Evolutionary conservation across 2,329 filamentous ascomycete genomes (phyloP).

Genomic region (Lecanoromycetidae sp.): DNA sequence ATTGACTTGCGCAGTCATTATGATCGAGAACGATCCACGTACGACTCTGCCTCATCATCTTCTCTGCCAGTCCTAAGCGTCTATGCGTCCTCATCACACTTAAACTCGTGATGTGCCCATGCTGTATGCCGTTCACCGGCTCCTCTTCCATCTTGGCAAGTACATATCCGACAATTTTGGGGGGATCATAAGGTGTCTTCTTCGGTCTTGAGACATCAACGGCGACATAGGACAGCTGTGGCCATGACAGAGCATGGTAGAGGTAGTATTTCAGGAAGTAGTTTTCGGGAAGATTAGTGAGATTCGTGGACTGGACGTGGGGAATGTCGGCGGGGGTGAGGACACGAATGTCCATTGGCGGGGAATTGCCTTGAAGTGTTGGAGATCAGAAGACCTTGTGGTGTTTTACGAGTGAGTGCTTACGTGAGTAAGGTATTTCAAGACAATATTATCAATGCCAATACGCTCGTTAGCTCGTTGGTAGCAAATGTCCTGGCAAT

Average conservation of each 20-base stretch:
- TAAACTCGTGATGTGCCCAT: constrained; percentile 91
- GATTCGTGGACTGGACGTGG: constrained; percentile 93
- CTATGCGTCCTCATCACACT: constrained; percentile 95
- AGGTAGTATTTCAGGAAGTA: constrained; percentile 99
- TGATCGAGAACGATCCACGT: constrained; percentile 30
- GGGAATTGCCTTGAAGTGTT: background rate
- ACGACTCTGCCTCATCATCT: constrained; percentile 95
- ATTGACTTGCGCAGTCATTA: background rate
- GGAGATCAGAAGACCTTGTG: background rate
- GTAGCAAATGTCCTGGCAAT: background rate
- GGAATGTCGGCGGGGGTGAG: constrained; percentile 74
- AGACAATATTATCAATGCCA: too few relatives aligned
- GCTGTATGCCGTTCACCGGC: constrained; percentile 74
- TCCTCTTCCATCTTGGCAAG: constrained; percentile 99
- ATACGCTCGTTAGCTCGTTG: too few relatives aligned
- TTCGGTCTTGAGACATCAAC: constrained; percentile 76
- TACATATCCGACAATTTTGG: constrained; percentile 98
- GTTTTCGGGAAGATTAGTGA: constrained; percentile 97
- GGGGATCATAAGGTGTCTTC: constrained; percentile 72
- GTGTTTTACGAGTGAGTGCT: too few relatives aligned
- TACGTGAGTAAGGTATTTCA: too few relatives aligned
- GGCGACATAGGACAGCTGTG: constrained; percentile 90
- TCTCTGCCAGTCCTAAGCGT: constrained; percentile 83
- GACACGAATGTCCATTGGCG: constrained; percentile 77
- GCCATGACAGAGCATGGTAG: constrained; percentile 97